Evolutionary conservation across 2,329 filamentous ascomycete species (phyloP).

Genomic region (Colletotrichum camelliae): DNA sequence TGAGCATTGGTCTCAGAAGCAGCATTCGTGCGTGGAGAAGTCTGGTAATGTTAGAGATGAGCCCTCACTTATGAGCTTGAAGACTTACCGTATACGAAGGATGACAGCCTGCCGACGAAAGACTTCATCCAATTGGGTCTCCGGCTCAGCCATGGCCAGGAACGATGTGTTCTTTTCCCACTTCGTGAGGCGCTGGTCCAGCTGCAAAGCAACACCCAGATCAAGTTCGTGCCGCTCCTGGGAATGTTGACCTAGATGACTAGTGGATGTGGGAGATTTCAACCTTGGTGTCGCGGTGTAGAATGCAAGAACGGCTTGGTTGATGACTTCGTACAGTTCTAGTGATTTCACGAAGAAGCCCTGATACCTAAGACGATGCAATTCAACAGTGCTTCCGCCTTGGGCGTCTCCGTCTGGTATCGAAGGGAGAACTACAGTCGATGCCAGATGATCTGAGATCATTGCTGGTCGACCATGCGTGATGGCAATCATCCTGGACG

Average conservation of each 20-base stretch:
- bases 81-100: conserved; percentile 35
- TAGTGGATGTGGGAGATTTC: neutral
- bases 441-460: conserved; percentile 32
- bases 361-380: conserved; percentile 4
- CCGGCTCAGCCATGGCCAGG: conserved; percentile 24
- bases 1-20: conserved; percentile 36
- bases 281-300: conserved; percentile 24
- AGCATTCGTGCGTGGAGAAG: conserved; percentile 40
- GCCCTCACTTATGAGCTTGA: too few species aligned
- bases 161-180: conserved; percentile 34
- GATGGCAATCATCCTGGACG: conserved; percentile 36
- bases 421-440: conserved; percentile 31
- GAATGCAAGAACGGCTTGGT: conserved; percentile 32
- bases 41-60: conserved; percentile 12
- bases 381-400: neutral
- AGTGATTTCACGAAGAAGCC: conserved; percentile 40
- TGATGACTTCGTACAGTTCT: conserved; percentile 42
- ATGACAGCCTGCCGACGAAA: conserved; percentile 36
- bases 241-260: neutral
- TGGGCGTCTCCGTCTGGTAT: neutral
- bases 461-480: conserved; percentile 41
- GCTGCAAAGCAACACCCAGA: conserved; percentile 33
- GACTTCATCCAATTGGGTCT: conserved; percentile 28
- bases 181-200: conserved; percentile 34
- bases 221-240: conserved; percentile 21